Percentiles rank a stretch among this genome's conserved stretches.
Evolutionary conservation across 345 rosid species (phyloP).

Genomic region (Carallia brachiata): DNA sequence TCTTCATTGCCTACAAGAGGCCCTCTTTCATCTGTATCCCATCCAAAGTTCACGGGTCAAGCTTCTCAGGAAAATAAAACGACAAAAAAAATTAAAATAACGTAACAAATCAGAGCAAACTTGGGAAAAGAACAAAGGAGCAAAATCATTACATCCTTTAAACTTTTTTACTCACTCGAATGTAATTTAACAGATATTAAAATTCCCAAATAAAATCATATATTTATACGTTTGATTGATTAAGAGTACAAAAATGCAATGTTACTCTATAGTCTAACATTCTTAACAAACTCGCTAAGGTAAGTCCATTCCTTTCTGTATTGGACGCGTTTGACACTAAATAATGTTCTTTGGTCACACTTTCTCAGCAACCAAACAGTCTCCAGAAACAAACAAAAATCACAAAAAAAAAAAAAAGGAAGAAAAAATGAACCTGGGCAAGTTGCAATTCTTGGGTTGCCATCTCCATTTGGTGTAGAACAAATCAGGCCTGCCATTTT

Average conservation of each 20-base stretch:
- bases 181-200: too few species aligned
- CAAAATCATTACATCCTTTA: not conserved
- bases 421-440: conserved; percentile 61
- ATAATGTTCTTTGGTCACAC: not conserved
- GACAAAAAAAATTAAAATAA: not conserved
- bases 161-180: too few species aligned
- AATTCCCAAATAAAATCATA: not conserved
- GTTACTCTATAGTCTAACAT: not conserved
- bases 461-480: conserved; percentile 93
- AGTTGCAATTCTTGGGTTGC: conserved; percentile 77
- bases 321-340: not conserved
- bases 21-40: not conserved
- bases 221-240: too few species aligned
- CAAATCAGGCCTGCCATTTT: conserved; percentile 83
- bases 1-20: not conserved
- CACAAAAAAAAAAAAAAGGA: not conserved
- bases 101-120: conserved; percentile 8
- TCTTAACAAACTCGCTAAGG: not conserved
- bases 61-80: conserved; percentile 16
- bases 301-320: not conserved
- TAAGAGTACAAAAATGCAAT: too few species aligned
- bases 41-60: conserved; percentile 17
- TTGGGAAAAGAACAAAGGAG: not conserved
- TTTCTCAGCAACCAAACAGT: conserved; percentile 7
- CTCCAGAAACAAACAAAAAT: not conserved